phyloP scores from a whole-genome alignment of 1,284 basidiomycete species.

The Paramarasmius palmivorus region DNA sequence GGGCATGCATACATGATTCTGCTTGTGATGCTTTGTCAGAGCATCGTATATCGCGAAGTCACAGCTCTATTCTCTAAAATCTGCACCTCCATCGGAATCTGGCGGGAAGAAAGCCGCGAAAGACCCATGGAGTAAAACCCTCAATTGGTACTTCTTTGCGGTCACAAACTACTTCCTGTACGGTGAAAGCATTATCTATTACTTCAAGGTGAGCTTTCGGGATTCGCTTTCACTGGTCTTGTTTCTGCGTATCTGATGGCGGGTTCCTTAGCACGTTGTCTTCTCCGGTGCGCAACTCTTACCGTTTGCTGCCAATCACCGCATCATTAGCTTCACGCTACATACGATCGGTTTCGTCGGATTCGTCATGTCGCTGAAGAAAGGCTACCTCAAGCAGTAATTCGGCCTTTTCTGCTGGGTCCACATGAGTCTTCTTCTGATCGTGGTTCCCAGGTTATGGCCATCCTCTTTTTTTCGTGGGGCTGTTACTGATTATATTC shows the following conservation, averaged over 20 bases:
- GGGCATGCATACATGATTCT: constrained; percentile 94
- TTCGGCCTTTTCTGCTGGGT: constrained; percentile 99
- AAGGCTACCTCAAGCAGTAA: constrained; percentile 93
- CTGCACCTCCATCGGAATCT: constrained; percentile 42
- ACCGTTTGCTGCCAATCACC: constrained; percentile 94
- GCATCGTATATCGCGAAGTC: constrained; percentile 94
- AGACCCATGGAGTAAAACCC: constrained; percentile 92
- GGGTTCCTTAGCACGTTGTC: constrained; percentile 78
- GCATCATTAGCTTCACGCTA: constrained; percentile 96
- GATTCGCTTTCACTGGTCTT: constrained; percentile 4
- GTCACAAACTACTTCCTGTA: constrained; percentile 98
- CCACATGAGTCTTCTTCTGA: constrained; percentile 96
- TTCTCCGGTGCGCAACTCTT: constrained; percentile 92
- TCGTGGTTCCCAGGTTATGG: constrained; percentile 89
- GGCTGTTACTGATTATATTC: constrained; percentile 10
- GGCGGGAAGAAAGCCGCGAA: constrained; percentile 48
- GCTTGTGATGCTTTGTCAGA: constrained; percentile 90
- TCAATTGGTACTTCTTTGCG: constrained; percentile 99
- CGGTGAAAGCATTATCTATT: constrained; percentile 99
- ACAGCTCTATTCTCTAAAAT: constrained; percentile 85
- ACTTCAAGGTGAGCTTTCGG: constrained; percentile 80
- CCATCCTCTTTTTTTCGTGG: background rate
- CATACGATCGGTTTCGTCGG: constrained; percentile 97
- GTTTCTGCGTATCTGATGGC: constrained; percentile 17
- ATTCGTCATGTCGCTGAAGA: constrained; percentile 94